These are phyloP conservation scores for Gremmenia infestans DNA, from an alignment of 2,329 filamentous ascomycete species.

Conservation along the genomic window DNA sequence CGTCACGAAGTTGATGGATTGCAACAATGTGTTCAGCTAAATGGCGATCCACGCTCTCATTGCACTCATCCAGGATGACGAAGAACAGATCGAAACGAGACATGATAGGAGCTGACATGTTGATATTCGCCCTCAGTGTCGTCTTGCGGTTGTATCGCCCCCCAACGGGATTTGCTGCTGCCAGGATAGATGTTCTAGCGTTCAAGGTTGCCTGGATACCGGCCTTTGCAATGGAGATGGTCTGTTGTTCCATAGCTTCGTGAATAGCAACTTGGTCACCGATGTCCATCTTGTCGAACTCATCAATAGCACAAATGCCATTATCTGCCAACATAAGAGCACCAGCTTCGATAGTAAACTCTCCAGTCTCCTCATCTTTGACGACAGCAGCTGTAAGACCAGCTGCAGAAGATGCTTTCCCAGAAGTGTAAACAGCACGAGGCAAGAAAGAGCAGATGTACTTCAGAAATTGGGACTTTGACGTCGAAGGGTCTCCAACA, in stretches of 20 bases:
- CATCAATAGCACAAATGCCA: slow-evolving; percentile 95
- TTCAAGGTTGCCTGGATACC: slow-evolving; percentile 98
- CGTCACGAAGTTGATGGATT: slow-evolving; percentile 88
- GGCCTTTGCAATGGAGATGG: slow-evolving; percentile 96
- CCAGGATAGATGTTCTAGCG: slow-evolving; percentile 89
- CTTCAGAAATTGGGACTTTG: slow-evolving; percentile 96
- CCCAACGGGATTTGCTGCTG: slow-evolving; percentile 91
- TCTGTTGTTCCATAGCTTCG: slow-evolving; percentile 99
- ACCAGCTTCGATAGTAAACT: slow-evolving; percentile 97
- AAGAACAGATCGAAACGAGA: slow-evolving; percentile 99
- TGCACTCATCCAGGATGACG: slow-evolving; percentile 93
- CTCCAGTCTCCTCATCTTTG: slow-evolving; percentile 96
- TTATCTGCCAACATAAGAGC: slow-evolving; percentile 97
- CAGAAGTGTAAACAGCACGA: slow-evolving; percentile 93
- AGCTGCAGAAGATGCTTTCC: slow-evolving; percentile 93
- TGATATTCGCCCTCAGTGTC: slow-evolving; percentile 89
- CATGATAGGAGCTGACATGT: slow-evolving; percentile 99
- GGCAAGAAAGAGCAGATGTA: slow-evolving; percentile 97
- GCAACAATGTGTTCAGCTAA: slow-evolving; percentile 92
- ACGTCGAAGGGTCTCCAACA: slow-evolving; percentile 93
- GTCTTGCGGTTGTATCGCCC: slow-evolving; percentile 97
- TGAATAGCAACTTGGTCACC: slow-evolving; percentile 96
- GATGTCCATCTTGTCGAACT: slow-evolving; percentile 99
- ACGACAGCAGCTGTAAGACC: slow-evolving; percentile 96
- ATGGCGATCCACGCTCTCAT: slow-evolving; percentile 84